A percentile compares a stretch with the other conserved stretches of the same genome.
These are phyloP conservation scores for Dipteronia sinensis DNA, from an alignment of 345 rosid genomes.

Conservation along the genomic window DNA sequence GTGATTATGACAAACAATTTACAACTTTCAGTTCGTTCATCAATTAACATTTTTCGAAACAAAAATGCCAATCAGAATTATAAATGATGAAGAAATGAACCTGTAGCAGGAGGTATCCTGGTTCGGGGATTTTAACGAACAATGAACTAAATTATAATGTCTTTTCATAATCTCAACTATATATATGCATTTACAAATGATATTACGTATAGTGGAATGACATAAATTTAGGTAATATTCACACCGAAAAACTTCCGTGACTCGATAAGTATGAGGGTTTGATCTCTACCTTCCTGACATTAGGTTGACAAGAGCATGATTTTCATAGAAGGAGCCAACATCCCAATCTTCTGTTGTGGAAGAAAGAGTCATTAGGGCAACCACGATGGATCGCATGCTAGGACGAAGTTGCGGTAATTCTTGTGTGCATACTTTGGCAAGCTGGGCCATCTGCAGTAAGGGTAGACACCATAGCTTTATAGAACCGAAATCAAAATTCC, in stretches of 20 bases:
- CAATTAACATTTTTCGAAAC: not conserved
- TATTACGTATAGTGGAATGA: not conserved
- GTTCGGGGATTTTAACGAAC: not conserved
- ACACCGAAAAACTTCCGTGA: not conserved
- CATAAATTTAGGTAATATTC: not conserved
- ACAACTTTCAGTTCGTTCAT: not conserved
- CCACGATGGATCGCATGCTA: conserved; percentile 87
- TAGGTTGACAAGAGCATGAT: conserved; percentile 68
- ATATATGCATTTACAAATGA: conserved; percentile 4
- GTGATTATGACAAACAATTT: not conserved
- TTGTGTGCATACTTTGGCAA: conserved; percentile 85
- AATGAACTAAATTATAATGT: not conserved
- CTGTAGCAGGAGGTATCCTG: not conserved
- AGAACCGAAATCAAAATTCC: not conserved
- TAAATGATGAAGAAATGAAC: not conserved
- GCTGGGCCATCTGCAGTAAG: conserved; percentile 76
- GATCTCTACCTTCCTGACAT: conserved; percentile 71
- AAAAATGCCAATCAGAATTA: not conserved
- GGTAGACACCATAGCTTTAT: conserved; percentile 8
- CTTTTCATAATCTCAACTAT: not conserved
- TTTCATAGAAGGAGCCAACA: conserved; percentile 63
- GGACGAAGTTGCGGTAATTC: conserved; percentile 82
- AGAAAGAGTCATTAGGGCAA: conserved; percentile 80
- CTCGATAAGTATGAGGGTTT: not conserved
- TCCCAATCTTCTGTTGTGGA: conserved; percentile 89